Base-by-base conservation (phyloP, 179 eudicot species). In the Silene coronaria region DNA sequence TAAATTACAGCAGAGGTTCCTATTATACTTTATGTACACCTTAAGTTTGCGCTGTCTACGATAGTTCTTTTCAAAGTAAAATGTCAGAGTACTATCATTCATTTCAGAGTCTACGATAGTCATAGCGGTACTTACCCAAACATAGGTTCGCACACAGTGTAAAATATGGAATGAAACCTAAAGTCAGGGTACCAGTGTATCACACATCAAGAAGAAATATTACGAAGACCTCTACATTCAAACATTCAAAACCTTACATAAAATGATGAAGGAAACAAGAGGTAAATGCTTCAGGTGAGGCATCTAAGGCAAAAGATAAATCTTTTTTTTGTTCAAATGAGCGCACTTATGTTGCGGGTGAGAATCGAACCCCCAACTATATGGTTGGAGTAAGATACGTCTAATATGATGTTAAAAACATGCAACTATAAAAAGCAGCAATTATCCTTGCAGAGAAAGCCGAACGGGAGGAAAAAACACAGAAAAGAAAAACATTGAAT, bases 221-320 rank as follows among this genome's bases (percentile, higher is more conserved):
- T 30, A 13, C 28, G 67, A n/a, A 17, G 24, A 19, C 24, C 24
- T 36, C n/a, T 32, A 6, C 70, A 34, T 30, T 32, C 30, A 66
- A 28, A 13, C 48, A 17, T 36, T n/a, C 32, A 16, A 26, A 11
- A 27, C 32, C 34, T 4, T 13, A 13, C 30, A 63, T 22, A 19
- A 36, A 38, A 36, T 1, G 7, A 21, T 19, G 21, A 36, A 66
- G 46, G 23, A 12, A 32, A 66, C 48, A 66, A 66, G 68, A 14
- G 38, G 36, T 34, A 66, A 30, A 66, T 66, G 46, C 19, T 66
- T 34, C 70, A 5, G 70, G 48, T n/a, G 51, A 45, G 51, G 67
- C 30, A 62, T 19, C n/a, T 26, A 62, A 62, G 34, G 67, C n/a
- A 62, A 32, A 62, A 45, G 30, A n/a, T n/a, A n/a, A n/a, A n/a